Evolutionary conservation across 2,329 filamentous ascomycete genomes (phyloP), one percentile per base, ranked within the genome.

Genomic region (Huntiella abstrusa): DNA sequence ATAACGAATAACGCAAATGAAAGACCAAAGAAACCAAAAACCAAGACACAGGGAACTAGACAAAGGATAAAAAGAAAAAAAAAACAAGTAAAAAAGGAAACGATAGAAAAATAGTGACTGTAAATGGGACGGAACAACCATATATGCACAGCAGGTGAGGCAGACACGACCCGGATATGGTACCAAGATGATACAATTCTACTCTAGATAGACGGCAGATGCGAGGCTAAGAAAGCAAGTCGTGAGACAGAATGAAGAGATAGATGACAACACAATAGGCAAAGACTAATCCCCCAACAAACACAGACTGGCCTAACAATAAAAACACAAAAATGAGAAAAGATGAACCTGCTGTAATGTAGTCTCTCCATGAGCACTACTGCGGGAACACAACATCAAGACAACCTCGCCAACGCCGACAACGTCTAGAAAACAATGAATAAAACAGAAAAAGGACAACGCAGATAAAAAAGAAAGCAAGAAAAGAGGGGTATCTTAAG

Each of bases 401-500:
- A 40, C 22, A 40, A 40, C 11, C 37, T 16, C 37, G n/a, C 16
- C 22, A 22, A 16, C 22, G 37, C 11, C 35, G 35, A 37, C 35
- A 37, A 28, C 22, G 22, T 28, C 22, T 28, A 28, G n/a, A 13
- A 13, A 16, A 37, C n/a, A 12, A 40, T 40, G 37, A 16, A 40
- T 7, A 16, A 35, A 35, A 44, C 32, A 44, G 32, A 17, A 44
- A 36, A 36, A 35, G 6, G 36, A 36, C 11, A 34, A 44, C 11
- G 33, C 22, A 28, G 22, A 28, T 28, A 28, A 28, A 28, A 28
- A 28, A 28, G 22, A 28, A 28, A 10, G 6, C 22, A 43, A 13
- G 16, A 43, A 43, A 43, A 15, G 12, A 43, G 22, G 41, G 22
- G 16, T 33, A 43, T 40, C 17, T 41, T 16, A 63, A 41, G 57